Evolutionary conservation across 441 rosid species (phyloP).

Genomic region (Theobroma grandiflorum): DNA sequence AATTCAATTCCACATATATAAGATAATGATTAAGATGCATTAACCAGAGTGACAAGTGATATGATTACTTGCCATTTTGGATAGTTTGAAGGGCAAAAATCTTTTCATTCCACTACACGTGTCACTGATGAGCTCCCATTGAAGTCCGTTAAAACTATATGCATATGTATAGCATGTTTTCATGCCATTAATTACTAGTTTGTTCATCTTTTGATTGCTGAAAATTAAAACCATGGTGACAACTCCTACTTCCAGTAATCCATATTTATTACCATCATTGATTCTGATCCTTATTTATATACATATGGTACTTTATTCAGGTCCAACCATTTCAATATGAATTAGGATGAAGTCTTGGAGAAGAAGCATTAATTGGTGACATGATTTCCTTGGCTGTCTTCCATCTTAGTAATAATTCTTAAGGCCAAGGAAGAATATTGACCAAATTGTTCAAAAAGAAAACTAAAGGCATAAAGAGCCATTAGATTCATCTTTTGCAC

Average conservation of each 20-base stretch:
- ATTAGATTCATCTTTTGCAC: not conserved
- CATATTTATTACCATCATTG: no score
- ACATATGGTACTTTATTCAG: no score
- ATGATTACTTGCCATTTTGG: conserved; percentile 24
- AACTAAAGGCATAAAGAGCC: conserved; percentile 14
- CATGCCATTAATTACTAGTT: no score
- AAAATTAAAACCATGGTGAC: no score
- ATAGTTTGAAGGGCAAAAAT: not conserved
- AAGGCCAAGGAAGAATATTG: not conserved
- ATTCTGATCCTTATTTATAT: no score
- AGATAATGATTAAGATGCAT: conserved; percentile 49
- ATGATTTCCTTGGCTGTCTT: not conserved
- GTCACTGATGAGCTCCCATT: not conserved
- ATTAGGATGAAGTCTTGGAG: no score
- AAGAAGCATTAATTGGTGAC: not conserved
- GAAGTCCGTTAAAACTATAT: no score
- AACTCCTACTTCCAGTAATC: no score
- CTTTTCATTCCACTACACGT: not conserved
- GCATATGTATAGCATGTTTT: no score
- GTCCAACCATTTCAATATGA: no score
- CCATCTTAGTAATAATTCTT: not conserved
- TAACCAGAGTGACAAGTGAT: conserved; percentile 31
- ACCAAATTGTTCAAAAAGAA: not conserved
- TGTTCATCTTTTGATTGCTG: no score
- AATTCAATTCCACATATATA: conserved; percentile 24